Evolutionary conservation across 805 yeast species (phyloP).

Genomic region (Schizosaccharomyces octosporus): DNA sequence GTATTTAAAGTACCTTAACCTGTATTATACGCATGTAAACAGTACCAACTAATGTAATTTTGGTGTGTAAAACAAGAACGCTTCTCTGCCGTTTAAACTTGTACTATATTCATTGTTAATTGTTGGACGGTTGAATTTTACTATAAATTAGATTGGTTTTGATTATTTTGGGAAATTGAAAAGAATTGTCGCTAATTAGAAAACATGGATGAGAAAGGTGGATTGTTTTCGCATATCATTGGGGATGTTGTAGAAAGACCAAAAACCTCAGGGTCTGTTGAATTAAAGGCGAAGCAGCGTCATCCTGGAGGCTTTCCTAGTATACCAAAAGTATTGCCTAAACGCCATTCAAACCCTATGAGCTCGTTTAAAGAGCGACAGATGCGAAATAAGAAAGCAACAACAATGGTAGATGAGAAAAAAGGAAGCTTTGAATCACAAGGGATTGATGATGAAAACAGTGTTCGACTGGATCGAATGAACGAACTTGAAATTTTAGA

Average conservation of each 20-base stretch:
- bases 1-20: too few species aligned
- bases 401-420: not conserved
- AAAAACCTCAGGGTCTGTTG: not conserved
- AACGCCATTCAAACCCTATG: not conserved
- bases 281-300: not conserved
- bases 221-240: not conserved
- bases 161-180: too few species aligned
- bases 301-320: not conserved
- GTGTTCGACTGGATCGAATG: constrained; percentile 6
- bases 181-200: not conserved
- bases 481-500: constrained; percentile 6
- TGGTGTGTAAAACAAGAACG: too few species aligned
- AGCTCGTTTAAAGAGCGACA: not conserved
- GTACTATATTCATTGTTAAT: too few species aligned
- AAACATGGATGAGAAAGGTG: not conserved
- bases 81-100: too few species aligned
- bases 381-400: not conserved
- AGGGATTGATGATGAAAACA: constrained; percentile 7
- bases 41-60: too few species aligned
- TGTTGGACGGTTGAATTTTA: too few species aligned
- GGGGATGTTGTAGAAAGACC: constrained; percentile 1
- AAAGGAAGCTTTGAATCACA: not conserved
- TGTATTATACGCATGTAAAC: too few species aligned
- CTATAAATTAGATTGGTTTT: too few species aligned
- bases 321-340: not conserved